Evolutionary conservation across 179 eudicot genomes (phyloP).

Genomic region (Monotropa hypopitys): DNA sequence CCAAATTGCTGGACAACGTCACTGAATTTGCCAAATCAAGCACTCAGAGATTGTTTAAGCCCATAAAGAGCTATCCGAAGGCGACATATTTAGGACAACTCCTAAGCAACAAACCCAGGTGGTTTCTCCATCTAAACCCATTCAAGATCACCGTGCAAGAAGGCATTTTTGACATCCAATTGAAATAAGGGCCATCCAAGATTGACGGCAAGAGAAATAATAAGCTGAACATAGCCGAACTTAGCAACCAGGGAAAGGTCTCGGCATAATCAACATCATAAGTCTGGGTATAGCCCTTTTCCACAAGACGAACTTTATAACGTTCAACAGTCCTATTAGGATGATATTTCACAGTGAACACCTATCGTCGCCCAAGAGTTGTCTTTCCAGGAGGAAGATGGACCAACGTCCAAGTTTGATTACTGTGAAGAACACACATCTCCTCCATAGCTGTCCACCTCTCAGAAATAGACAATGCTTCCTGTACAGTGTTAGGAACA

Average conservation of each 20-base stretch:
- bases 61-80: neutral
- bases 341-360: neutral
- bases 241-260: neutral
- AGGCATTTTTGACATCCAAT: neutral
- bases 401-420: no score
- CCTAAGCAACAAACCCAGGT: neutral
- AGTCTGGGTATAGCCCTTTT: neutral
- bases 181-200: neutral
- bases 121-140: neutral
- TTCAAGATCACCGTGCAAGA: neutral
- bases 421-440: no score
- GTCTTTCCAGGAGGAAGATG: no score
- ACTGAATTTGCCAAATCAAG: neutral
- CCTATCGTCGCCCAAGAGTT: no score
- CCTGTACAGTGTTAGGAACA: no score
- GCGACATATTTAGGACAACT: neutral
- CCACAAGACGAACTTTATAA: neutral
- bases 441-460: no score
- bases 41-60: neutral
- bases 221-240: neutral
- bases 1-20: neutral
- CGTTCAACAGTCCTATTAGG: neutral
- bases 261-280: neutral
- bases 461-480: no score
- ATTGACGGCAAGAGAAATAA: neutral